Conservation (phyloP, 768 basidiomycete species). For the Russula ochroleuca region DNA sequence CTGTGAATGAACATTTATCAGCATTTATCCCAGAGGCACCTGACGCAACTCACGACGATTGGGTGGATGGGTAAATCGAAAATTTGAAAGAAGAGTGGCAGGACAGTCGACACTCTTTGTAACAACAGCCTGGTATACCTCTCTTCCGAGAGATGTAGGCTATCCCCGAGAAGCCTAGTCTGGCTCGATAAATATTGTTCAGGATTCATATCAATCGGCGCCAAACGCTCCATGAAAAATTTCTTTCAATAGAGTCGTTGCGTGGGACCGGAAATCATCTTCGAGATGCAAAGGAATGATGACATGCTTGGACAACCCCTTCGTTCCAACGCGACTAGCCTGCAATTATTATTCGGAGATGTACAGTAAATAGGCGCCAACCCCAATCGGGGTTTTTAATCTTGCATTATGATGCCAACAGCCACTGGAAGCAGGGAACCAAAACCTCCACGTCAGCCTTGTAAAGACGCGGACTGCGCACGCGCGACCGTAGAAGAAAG, state of each 20-base stretch:
- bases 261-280: neutral
- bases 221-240: neutral
- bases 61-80: too few species aligned
- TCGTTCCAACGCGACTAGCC: neutral
- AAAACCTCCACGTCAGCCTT: constrained; percentile 1
- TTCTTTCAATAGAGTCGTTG: neutral
- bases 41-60: too few species aligned
- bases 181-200: neutral
- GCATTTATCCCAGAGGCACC: too few species aligned
- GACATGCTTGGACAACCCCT: neutral
- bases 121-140: too few species aligned
- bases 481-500: neutral
- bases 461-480: neutral
- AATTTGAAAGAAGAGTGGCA: too few species aligned
- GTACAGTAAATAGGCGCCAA: too few species aligned
- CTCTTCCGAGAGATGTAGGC: too few species aligned
- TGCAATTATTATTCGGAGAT: neutral
- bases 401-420: neutral
- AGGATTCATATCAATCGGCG: neutral
- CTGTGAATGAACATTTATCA: too few species aligned
- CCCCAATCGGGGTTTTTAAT: neutral
- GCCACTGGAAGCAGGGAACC: neutral
- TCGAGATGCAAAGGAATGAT: neutral
- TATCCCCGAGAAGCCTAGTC: neutral
- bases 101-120: too few species aligned